A percentile compares a stretch with the other conserved stretches of the same genome.
These are phyloP conservation scores for Jatropha multifida DNA, from an alignment of 441 rosid species.

Conservation along the genomic window DNA sequence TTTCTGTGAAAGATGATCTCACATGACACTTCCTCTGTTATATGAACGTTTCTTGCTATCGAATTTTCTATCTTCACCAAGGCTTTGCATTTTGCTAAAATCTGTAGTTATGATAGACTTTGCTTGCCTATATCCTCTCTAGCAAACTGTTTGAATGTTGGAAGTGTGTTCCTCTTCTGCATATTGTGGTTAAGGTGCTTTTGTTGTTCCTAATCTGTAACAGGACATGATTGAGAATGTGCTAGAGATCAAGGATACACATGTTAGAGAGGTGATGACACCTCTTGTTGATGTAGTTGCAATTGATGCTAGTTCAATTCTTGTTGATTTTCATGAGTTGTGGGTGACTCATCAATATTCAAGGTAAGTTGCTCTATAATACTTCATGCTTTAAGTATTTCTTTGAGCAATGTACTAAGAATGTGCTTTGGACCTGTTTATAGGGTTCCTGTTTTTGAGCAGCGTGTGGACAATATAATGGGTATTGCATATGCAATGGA, in stretches of 20 bases:
- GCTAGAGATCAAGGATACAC: slow-evolving; percentile 95
- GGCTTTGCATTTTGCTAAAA: background rate
- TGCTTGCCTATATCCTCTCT: slow-evolving; percentile 5
- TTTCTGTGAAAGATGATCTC: background rate
- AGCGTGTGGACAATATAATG: slow-evolving; percentile 96
- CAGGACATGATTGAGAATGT: slow-evolving; percentile 99
- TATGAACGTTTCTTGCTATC: background rate
- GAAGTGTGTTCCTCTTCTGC: slow-evolving; percentile 6
- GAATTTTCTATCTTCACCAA: background rate
- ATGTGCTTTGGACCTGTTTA: slow-evolving; percentile 22
- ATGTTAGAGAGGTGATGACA: slow-evolving; percentile 99
- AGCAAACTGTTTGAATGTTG: slow-evolving; percentile 6
- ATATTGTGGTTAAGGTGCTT: slow-evolving; percentile 21
- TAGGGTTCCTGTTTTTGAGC: slow-evolving; percentile 99
- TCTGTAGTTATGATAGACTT: background rate
- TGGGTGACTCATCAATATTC: slow-evolving; percentile 99
- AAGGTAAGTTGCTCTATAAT: slow-evolving; percentile 45
- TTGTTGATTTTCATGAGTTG: slow-evolving; percentile 81
- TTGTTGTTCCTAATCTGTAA: slow-evolving; percentile 22
- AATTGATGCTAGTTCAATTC: slow-evolving; percentile 80
- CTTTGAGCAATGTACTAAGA: slow-evolving; percentile 27
- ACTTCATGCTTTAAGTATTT: slow-evolving; percentile 8
- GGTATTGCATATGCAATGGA: slow-evolving; percentile 99
- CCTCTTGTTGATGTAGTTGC: slow-evolving; percentile 99
- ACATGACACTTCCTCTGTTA: background rate